Evolutionary conservation across 768 basidiomycete species (phyloP), one percentile per base, ranked within the genome.

Genomic region (Russula sp.): DNA sequence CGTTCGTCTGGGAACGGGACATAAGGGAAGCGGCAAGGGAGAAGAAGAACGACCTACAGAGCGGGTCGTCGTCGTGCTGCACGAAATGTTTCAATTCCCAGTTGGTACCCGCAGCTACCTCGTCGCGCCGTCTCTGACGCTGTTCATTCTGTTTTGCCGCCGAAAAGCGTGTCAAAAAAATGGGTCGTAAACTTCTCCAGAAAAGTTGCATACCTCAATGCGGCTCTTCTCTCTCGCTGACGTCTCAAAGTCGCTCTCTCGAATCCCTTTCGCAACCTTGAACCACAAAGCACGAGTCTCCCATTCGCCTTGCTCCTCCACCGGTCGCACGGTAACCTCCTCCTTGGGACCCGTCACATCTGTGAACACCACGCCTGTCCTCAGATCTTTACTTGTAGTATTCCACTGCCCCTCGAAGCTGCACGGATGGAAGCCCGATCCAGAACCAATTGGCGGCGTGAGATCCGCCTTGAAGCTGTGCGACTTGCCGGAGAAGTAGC

Each of bases 401-500:
- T 89, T 84, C 94, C 94, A 96, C 11, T 84, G 83, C 32, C 94
- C 94, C 71, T 94, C 90, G 48, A 90, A 86, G 78, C 42, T 74
- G 72, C 62, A 61, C 63, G 44, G 73, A 59, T 66, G 74, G n/a
- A 68, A 72, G 57, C 71, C 78, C 24, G 61, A 62, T 16, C 61
- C 58, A 18, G 57, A 32, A 20, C 65, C 67, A 18, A 67, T 63
- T 48, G 83, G 79, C 13, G 83, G 83, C 0, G 81, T 73, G n/a
- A 93, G 74, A 1, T 80, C 80, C 11, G 96, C 93, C 75, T 94
- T 95, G 84, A 94, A 97, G 3, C 86, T 80, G 77, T 99, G 96
- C 4, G 92, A 85, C 74, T 94, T 95, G 61, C 96, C 95, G 40
- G 86, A 84, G 74, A 98, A 92, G 78, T 95, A 98, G 30, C 95